Base-by-base conservation (phyloP, 176 grass and related monocot genomes). In the Melocanna baccifera region DNA sequence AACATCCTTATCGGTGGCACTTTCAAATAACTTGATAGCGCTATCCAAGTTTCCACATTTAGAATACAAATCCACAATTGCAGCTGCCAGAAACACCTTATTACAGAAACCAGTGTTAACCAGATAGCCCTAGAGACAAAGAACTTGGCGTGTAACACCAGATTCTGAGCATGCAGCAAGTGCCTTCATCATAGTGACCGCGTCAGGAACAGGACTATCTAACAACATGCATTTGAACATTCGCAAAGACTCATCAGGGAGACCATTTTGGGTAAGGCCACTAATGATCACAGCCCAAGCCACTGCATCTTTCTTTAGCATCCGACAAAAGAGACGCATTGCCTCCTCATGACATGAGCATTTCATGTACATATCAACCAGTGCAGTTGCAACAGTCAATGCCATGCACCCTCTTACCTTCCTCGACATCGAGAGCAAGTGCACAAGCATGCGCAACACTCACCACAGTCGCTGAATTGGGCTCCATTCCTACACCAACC, bases 361-460 rank as follows among this genome's bases (percentile, higher is more conserved):
- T 67, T 95, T 95, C 93, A 91, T 95, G 75, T 92, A 92, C 93
- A 92, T 91, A 80, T 89, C 90, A 69, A 95, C 87, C 63, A 95
- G 77, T 15, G 90, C 83, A 75, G 90, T 92, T 6, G 83, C 89
- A 87, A 92, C 80, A 29, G 90, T 29, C 40, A 78, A 57, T 39
- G 12, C 62, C 56, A 67, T 92, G 93, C 46, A 84, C n/a, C 10
- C 19, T 83, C 78, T 70, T 88, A n/a, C 93, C 90, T 88, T 92
- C 87, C 18, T 85, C 57, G 19, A 69, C 34, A 86, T 91, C 83
- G 12, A 41, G 64, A 78, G 83, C 58, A 40, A 92, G 62, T 0
- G 93, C 80, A 74, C 93, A 92, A 74, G 90, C 86, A 55, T 92
- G 93, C 29, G 78, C 63, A 53, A 84, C 70, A 84, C 75, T 87